phyloP scores from a whole-genome alignment of 495 filamentous ascomycete species.

The Aspergillus bertholletiae region DNA sequence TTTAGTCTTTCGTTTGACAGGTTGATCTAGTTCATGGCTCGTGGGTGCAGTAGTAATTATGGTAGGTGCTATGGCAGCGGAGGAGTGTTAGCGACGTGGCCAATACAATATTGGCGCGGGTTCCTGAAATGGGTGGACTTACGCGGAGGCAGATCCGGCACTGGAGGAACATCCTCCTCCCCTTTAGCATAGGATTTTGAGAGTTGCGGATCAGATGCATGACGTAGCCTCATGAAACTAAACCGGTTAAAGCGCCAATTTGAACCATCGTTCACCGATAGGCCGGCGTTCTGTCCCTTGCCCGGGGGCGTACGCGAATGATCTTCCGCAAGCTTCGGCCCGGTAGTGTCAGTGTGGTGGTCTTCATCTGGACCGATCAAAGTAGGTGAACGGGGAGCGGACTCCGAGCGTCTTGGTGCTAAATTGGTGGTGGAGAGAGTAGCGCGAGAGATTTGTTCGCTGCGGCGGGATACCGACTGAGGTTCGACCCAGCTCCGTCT shows the following conservation, averaged over 20 bases:
- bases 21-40: conserved; percentile 51
- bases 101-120: background rate
- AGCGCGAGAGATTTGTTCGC: conserved; percentile 42
- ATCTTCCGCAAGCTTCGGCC: conserved; percentile 11
- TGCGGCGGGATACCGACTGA: conserved; percentile 32
- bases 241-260: conserved; percentile 59
- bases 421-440: conserved; percentile 27
- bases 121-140: no score
- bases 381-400: conserved; percentile 28
- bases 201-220: conserved; percentile 91
- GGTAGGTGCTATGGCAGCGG: conserved; percentile 59
- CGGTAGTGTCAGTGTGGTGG: conserved; percentile 7
- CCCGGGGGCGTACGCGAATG: conserved; percentile 14
- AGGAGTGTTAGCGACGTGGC: background rate
- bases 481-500: conserved; percentile 35
- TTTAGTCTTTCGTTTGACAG: conserved; percentile 48
- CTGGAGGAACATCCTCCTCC: conserved; percentile 58
- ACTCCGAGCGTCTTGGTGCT: conserved; percentile 37
- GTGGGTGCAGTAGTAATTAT: conserved; percentile 95
- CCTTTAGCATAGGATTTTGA: conserved; percentile 76
- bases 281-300: conserved; percentile 12
- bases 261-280: conserved; percentile 22
- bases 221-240: conserved; percentile 83
- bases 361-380: conserved; percentile 17
- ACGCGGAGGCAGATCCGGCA: conserved; percentile 72